A percentile compares a stretch with the other conserved stretches of the same genome.
Conservation (phyloP, 352 stramenopile genomes). For the Phytophthora macrochlamydospora region DNA sequence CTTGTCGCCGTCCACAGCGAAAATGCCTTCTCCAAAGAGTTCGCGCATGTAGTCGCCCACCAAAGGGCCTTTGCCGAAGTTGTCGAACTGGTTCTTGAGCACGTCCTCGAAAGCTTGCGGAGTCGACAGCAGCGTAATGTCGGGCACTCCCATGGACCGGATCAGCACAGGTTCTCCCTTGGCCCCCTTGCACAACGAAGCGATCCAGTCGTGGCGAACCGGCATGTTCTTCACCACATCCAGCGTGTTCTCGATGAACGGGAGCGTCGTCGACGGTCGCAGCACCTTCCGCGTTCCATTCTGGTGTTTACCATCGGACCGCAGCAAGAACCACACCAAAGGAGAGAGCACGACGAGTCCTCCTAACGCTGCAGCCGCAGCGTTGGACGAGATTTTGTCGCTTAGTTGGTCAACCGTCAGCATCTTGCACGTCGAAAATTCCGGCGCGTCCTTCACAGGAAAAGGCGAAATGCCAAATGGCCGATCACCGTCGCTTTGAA, state of each 20-base stretch:
- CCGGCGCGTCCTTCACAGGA: background rate
- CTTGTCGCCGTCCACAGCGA: constrained; percentile 49
- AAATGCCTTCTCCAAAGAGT: constrained; percentile 59
- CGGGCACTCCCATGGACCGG: constrained; percentile 30
- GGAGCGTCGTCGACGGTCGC: constrained; percentile 25
- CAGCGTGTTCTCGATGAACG: constrained; percentile 45
- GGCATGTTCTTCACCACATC: constrained; percentile 34
- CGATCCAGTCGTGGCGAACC: constrained; percentile 53
- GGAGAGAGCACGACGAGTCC: constrained; percentile 23
- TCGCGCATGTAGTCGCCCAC: constrained; percentile 40
- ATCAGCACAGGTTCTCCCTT: constrained; percentile 43
- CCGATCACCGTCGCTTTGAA: background rate
- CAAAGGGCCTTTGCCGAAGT: constrained; percentile 64
- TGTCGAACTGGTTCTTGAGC: constrained; percentile 70
- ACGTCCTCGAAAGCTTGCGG: constrained; percentile 54
- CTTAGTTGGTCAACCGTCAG: constrained; percentile 22
- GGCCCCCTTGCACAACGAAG: constrained; percentile 30
- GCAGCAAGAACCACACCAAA: constrained; percentile 19
- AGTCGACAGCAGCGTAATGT: constrained; percentile 47
- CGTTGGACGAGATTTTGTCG: constrained; percentile 24
- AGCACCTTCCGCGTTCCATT: constrained; percentile 13
- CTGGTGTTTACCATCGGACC: constrained; percentile 12
- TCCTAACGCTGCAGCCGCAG: constrained; percentile 14
- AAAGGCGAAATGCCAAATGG: constrained; percentile 12
- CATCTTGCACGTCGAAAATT: constrained; percentile 14